A percentile compares a stretch with the other conserved stretches of the same genome.
Evolutionary conservation across 148 eudicot species (phyloP).

Genomic region (Chenopodium album): DNA sequence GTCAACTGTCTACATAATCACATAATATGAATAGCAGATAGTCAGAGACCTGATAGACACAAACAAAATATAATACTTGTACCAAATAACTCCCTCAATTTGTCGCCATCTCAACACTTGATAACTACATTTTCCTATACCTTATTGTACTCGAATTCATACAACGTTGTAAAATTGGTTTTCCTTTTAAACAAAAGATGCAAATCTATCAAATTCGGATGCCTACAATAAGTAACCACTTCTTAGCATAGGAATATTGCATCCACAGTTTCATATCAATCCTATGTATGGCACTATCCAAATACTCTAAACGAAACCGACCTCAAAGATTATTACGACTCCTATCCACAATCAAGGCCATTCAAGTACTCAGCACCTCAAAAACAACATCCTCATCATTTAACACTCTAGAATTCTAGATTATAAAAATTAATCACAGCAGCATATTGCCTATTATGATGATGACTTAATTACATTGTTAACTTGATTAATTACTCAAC

Average conservation of each 20-base stretch:
- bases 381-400: not conserved
- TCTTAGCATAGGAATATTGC: not conserved
- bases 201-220: not conserved
- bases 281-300: not conserved
- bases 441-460: not conserved
- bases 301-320: not conserved
- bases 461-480: not conserved
- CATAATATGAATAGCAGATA: not conserved
- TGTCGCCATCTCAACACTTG: not conserved
- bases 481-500: not conserved
- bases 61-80: no score
- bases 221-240: not conserved
- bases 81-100: not conserved
- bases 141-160: not conserved
- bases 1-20: not conserved
- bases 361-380: not conserved
- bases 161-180: not conserved
- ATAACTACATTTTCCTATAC: not conserved
- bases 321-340: not conserved
- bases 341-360: not conserved
- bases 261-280: not conserved
- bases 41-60: not conserved
- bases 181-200: not conserved
- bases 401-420: no score
- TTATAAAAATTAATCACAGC: not conserved